phyloP scores from a whole-genome alignment of 345 rosid species.

The Citrus mangshanensis region DNA sequence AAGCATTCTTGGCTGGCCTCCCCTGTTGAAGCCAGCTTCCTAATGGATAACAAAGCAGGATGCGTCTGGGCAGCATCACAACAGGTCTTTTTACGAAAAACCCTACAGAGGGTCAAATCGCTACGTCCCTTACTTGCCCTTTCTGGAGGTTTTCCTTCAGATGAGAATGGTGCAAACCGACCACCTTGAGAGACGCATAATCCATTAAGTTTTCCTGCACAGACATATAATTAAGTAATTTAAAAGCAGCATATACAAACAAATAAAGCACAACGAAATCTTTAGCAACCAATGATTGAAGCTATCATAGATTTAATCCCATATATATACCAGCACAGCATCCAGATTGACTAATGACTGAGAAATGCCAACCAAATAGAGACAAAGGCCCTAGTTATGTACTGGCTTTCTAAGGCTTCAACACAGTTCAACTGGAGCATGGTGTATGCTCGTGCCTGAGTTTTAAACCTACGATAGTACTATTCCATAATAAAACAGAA shows the following conservation, averaged over 20 bases:
- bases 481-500: neutral
- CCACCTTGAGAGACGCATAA: conserved; percentile 86
- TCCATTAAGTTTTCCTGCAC: conserved; percentile 46
- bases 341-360: neutral
- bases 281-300: neutral
- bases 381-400: neutral
- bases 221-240: neutral
- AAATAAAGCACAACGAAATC: neutral
- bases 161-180: conserved; percentile 65
- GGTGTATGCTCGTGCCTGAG: neutral
- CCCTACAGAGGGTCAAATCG: conserved; percentile 77
- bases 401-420: neutral
- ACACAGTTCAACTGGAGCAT: neutral
- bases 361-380: neutral
- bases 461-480: neutral
- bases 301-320: neutral
- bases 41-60: conserved; percentile 71
- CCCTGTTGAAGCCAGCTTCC: conserved; percentile 79
- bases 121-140: conserved; percentile 64
- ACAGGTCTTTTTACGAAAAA: conserved; percentile 82
- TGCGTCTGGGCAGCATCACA: conserved; percentile 80
- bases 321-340: neutral
- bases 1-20: conserved; percentile 79
- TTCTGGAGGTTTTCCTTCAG: conserved; percentile 76
- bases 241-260: neutral